Base-by-base conservation (phyloP, 1,139 yeast species). In the Hansenula lynferdii region DNA sequence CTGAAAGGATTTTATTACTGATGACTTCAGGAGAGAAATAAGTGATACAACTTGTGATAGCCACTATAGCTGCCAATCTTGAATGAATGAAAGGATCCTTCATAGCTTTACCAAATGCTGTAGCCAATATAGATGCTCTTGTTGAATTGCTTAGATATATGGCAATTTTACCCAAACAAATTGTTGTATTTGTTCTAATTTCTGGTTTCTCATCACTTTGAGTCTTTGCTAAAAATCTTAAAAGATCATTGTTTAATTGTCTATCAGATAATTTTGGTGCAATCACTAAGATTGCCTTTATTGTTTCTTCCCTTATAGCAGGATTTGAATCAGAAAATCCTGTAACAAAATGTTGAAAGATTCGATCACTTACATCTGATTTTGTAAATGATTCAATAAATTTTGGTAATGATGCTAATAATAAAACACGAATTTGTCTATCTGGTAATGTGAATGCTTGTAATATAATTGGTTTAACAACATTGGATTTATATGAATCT, bases 321-420 rank as follows among this genome's bases (percentile, higher is more conserved):
- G 82, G 77, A 56, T 87, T 90, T 0, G 95, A 77, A 57, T 92
- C 98, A 28, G 81, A 79, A 52, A 92, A 83, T 0, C 97, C 97
- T 17, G 83, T 77, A 11, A 82, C 65, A 49, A 86, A 69, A 36
- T 72, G 72, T 11, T 77, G 76, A 58, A 86, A 87, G 4, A 92
- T 70, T 50, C 75, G 79, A 52, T 73, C 80, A 45, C 85, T 84
- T 7, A 89, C 73, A 34, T 82, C 86, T 23, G 72, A 61, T 36
- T 78, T 79, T 5, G 77, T 68, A 21, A 87, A 60, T 32, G 63
- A 61, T 2, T 65, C 65, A 29, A 77, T 68, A 49, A 75, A 80
- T 16, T 67, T 62, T 0, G 89, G 80, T 42, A 92, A 62, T 38
- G 77, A 69, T 26, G 77, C 77, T 43, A 92, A 67, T 31, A 92